Base-by-base conservation (phyloP, 192 early-diverging fungal genomes). In the Coemansia aciculifera region DNA sequence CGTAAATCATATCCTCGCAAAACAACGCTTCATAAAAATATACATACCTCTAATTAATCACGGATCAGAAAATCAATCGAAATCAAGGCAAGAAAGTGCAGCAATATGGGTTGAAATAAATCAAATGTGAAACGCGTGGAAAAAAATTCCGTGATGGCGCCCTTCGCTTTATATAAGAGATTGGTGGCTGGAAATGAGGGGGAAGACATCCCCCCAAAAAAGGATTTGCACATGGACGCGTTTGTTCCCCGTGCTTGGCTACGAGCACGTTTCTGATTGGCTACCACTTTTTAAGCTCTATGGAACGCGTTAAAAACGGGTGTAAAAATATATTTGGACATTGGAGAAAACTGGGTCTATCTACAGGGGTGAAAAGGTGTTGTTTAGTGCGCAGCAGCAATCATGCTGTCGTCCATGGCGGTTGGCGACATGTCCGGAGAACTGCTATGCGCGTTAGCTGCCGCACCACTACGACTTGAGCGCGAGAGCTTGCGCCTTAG, bases 401-500 rank as follows among this genome's bases (percentile, higher is more conserved):
- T 60, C 11, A 68, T 46, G 44, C 48, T 7, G 29, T 75, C 78
- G 11, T 72, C 73, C 46, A 71, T 64, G 7, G 32, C 56, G 36
- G 52, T 32, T 5, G 71, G 59, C 1, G 78, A 49, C 27, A 63
- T 51, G 27, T 71, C 69, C 1, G 78, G 69, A 19, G 78, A 69
- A 9, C 66, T 70, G 42, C 44, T 51, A 15, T 52, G 36, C 6
- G 37, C 59, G 40, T 57, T 66, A 19, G 62, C 69, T 12, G 34
- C 64, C 1, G 60, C 59, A 5, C 71, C 68, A 29, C 61, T 73
- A 29, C 73, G 66, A 40, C 79, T 82, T 9, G 79, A 82, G 24
- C 60, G 67, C 4, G 79, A 82, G 48, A 82, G 68, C 44, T 63
- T 72, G 64, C 79, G 79, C 11, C 75, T 56, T 10, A 82, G 72